Evolutionary conservation across 2,329 filamentous ascomycete species (phyloP).

Genomic region (Diaporthe humulicola): DNA sequence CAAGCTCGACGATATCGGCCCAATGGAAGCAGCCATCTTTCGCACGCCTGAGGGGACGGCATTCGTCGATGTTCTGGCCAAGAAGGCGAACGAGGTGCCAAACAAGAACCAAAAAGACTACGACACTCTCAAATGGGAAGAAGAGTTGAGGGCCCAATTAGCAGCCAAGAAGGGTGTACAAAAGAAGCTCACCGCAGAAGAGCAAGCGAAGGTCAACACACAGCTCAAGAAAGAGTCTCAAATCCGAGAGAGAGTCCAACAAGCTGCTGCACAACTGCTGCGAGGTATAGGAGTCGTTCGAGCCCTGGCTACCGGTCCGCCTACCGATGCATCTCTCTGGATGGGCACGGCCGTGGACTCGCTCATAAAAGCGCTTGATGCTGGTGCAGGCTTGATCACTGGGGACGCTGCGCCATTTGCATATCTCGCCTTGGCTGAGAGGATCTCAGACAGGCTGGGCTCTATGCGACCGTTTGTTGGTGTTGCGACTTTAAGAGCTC

Average conservation of each 20-base stretch:
- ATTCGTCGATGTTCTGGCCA: constrained; percentile 91
- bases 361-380: constrained; percentile 80
- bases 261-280: constrained; percentile 77
- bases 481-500: constrained; percentile 84
- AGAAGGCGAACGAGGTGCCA: constrained; percentile 78
- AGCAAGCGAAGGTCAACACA: constrained; percentile 89
- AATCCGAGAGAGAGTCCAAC: constrained; percentile 80
- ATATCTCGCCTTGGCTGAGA: constrained; percentile 84
- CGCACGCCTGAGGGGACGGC: constrained; percentile 88
- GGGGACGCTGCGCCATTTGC: constrained; percentile 83
- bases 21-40: constrained; percentile 93
- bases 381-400: constrained; percentile 84
- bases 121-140: constrained; percentile 96
- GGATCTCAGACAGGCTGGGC: constrained; percentile 81
- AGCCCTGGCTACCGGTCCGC: constrained; percentile 85
- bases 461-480: constrained; percentile 86
- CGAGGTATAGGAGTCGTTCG: constrained; percentile 89
- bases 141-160: constrained; percentile 87
- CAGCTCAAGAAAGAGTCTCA: constrained; percentile 89
- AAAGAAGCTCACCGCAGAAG: constrained; percentile 91
- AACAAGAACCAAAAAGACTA: constrained; percentile 96
- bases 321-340: constrained; percentile 91
- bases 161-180: constrained; percentile 93
- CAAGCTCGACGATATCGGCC: constrained; percentile 80
- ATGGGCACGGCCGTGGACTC: constrained; percentile 84